Conservation (phyloP, 139 green algal genomes). For the Dunaliella primolecta region DNA sequence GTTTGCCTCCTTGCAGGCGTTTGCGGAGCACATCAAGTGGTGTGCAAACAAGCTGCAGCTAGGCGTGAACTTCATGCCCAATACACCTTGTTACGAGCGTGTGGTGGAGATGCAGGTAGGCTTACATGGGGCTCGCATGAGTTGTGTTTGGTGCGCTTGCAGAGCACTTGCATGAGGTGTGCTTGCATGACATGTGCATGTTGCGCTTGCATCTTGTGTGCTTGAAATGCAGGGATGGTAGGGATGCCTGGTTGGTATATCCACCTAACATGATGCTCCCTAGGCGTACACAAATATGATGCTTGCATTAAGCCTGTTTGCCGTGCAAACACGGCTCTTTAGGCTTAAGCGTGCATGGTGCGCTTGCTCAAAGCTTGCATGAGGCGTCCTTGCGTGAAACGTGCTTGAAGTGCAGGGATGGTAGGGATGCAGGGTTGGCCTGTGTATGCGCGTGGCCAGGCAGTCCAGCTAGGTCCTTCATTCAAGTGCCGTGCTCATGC, state of each 20-base stretch:
- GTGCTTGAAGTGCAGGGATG: neutral
- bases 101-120: constrained; percentile 65
- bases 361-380: neutral
- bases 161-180: neutral
- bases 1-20: constrained; percentile 30
- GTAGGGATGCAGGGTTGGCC: neutral
- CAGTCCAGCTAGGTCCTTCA: no score
- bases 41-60: constrained; percentile 57
- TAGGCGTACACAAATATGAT: no score
- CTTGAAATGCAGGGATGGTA: neutral
- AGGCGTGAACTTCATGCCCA: constrained; percentile 61
- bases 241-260: neutral
- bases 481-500: no score
- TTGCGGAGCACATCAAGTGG: constrained; percentile 55
- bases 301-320: no score
- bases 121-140: neutral
- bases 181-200: neutral
- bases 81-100: constrained; percentile 55
- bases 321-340: no score
- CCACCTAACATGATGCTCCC: no score
- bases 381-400: neutral
- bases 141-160: neutral
- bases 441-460: no score
- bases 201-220: neutral
- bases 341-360: neutral